Evolutionary conservation across 129 eudicot species (phyloP), one percentile per base, ranked within the genome.

Genomic region (Logfia minima): DNA sequence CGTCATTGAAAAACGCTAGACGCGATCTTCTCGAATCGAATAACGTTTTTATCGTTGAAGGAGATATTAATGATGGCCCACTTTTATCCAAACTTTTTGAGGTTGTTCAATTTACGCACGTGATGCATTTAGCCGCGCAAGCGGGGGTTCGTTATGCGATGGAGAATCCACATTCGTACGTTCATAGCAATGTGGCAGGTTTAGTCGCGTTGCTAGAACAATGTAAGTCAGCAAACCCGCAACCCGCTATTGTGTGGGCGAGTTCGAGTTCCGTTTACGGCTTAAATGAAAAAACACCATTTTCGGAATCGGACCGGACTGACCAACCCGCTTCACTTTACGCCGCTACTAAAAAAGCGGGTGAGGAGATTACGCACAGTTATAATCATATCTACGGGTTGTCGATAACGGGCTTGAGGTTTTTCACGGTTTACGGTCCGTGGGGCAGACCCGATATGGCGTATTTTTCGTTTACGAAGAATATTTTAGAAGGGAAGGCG

Each of bases 401-500:
- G 48, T 84, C 91, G 0, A 79, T 87, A 13, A 87, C 91, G 9
- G 91, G 91, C 28, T 77, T 86, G 70, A 77, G 90, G 23, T 86
- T 86, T 29, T 86, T 86, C 41, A 86, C 90, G 11, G 90, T 86
- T 34, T 87, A 87, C 13, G 91, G 91, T 4, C 91, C 91, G 59
- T 87, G 91, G 91, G 91, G 91, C 11, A 60, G 91, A 19, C 91
- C 91, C 48, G 91, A 87, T 70, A 87, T 87, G 91, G 91, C 91
- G 2, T 87, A 87, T 72, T 87, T 84, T n/a, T 75, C 83, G 0
- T 87, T 87, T 17, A 87, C 91, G 6, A 55, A 70, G 43, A 79
- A 84, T 51, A 87, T 87, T 21, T 48, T 83, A 0, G 70, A 82
- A 23, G 91, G 86, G 2, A 87, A 82, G 23, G 85, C 86, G 24